Evolutionary conservation across 2,329 filamentous ascomycete genomes (phyloP).

Genomic region (Claviceps africana): DNA sequence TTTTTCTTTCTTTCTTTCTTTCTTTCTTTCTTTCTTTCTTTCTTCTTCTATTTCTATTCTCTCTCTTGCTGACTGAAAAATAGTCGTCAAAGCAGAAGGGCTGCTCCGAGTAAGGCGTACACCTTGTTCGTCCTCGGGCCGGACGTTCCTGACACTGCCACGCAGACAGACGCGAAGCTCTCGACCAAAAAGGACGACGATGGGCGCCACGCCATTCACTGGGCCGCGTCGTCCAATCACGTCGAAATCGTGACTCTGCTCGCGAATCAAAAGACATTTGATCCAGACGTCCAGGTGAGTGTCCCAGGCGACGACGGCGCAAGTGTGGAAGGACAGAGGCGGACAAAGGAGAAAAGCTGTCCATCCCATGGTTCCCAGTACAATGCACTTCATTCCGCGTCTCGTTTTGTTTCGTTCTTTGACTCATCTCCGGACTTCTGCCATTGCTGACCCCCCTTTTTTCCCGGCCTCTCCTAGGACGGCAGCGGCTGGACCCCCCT

Average conservation of each 20-base stretch:
- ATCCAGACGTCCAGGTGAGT: constrained; percentile 63
- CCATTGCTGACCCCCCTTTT: neutral
- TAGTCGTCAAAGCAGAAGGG: constrained; percentile 9
- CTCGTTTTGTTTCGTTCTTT: no score
- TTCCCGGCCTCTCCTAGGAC: constrained; percentile 39
- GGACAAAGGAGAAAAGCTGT: no score
- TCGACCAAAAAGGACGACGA: constrained; percentile 65
- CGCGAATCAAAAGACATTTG: constrained; percentile 57
- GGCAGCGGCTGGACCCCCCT: constrained; percentile 69
- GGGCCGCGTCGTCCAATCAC: constrained; percentile 78
- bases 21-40: neutral
- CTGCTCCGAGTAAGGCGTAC: no score
- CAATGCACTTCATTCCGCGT: neutral
- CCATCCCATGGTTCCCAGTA: no score
- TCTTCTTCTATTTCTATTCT: no score
- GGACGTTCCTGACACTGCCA: neutral
- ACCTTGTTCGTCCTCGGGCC: neutral
- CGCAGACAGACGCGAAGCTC: constrained; percentile 64
- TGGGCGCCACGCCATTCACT: constrained; percentile 81
- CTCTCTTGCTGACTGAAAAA: no score
- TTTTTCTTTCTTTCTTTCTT: neutral
- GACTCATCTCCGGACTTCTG: neutral
- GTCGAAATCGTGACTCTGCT: constrained; percentile 61
- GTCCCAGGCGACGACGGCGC: neutral
- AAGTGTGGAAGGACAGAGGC: no score